Percentiles rank a stretch among this genome's conserved stretches.
These are phyloP conservation scores for Takakia lepidozioides DNA, from an alignment of 225 moss, liverwort and hornwort genomes.

Conservation along the genomic window DNA sequence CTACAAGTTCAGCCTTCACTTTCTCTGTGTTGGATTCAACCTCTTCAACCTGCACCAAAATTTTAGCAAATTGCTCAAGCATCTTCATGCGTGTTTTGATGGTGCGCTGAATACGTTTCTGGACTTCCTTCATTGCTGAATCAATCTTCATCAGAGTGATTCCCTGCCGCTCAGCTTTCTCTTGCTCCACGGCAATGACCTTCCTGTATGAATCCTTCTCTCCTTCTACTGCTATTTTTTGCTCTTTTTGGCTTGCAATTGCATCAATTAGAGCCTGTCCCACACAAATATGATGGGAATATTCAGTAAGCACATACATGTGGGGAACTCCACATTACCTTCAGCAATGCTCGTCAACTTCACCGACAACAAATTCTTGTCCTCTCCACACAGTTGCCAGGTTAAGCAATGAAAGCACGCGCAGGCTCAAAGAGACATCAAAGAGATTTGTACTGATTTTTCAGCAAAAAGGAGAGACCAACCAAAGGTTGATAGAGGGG, in stretches of 20 bases:
- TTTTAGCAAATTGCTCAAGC: slow-evolving; percentile 39
- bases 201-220: slow-evolving; percentile 57
- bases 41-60: slow-evolving; percentile 38
- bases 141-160: slow-evolving; percentile 57
- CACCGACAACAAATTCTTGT: too few species aligned
- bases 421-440: too few species aligned
- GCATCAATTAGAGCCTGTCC: slow-evolving; percentile 38
- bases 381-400: too few species aligned
- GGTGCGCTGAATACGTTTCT: slow-evolving; percentile 37
- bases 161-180: slow-evolving; percentile 41
- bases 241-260: slow-evolving; percentile 69
- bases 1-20: slow-evolving; percentile 22
- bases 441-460: too few species aligned
- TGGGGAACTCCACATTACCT: too few species aligned
- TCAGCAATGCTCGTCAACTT: too few species aligned
- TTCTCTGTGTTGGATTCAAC: slow-evolving; percentile 32
- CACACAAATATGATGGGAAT: too few species aligned
- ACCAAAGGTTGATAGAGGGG: too few species aligned
- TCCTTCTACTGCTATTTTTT: slow-evolving; percentile 37
- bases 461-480: too few species aligned
- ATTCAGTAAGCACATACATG: too few species aligned
- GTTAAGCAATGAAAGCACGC: too few species aligned
- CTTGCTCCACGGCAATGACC: slow-evolving; percentile 25
- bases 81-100: slow-evolving; percentile 34
- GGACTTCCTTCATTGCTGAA: slow-evolving; percentile 52